Evolutionary conservation across 495 filamentous ascomycete genomes (phyloP).

Genomic region (Penicillium simplicissimum): DNA sequence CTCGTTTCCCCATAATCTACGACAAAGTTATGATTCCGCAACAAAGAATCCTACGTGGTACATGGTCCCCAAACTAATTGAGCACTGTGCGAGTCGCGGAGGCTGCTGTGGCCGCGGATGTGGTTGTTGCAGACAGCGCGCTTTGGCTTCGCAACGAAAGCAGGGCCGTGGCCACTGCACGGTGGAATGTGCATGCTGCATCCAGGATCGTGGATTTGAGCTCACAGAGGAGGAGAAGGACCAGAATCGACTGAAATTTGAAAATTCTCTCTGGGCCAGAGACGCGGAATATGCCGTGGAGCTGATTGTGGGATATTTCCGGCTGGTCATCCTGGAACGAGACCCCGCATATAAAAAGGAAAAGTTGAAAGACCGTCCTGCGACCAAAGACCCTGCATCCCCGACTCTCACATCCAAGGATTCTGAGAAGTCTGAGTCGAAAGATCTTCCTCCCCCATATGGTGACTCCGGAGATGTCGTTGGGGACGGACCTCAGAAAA

Average conservation of each 20-base stretch:
- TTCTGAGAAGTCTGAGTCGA: background rate
- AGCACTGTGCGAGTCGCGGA: background rate
- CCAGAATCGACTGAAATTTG: background rate
- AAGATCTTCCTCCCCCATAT: background rate
- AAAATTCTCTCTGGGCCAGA: background rate
- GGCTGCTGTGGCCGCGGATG: background rate
- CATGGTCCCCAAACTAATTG: background rate
- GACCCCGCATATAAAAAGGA: background rate
- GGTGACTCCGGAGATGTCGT: background rate
- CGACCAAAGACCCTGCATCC: no score
- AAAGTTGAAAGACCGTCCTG: background rate
- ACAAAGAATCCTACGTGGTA: background rate
- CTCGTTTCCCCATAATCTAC: background rate
- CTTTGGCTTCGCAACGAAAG: background rate
- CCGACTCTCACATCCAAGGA: no score
- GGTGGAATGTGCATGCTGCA: background rate
- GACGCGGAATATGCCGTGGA: background rate
- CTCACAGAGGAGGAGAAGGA: background rate
- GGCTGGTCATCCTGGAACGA: background rate
- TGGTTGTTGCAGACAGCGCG: background rate
- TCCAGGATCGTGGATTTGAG: background rate
- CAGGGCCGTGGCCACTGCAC: background rate
- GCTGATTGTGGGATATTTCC: background rate
- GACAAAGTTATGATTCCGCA: background rate
- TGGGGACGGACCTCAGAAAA: background rate